These are phyloP conservation scores for Phytophthora vignae DNA, from an alignment of 352 stramenopile genomes.

Conservation along the genomic window DNA sequence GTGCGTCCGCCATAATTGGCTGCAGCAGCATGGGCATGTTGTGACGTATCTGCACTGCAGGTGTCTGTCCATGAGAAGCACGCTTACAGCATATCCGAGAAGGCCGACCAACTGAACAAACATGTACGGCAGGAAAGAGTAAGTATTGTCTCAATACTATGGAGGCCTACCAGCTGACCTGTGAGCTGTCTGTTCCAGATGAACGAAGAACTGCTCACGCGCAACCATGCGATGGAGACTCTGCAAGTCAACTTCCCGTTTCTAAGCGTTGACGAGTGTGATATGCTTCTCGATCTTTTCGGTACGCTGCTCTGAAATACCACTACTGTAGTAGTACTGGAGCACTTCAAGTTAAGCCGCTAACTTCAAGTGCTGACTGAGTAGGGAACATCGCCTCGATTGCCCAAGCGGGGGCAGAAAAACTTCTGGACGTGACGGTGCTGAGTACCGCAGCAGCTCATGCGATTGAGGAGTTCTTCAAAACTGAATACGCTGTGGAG, in stretches of 20 bases:
- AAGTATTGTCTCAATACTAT: neutral
- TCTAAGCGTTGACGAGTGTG: slow-evolving; percentile 65
- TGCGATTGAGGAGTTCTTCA: slow-evolving; percentile 80
- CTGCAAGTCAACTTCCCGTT: slow-evolving; percentile 68
- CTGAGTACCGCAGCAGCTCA: slow-evolving; percentile 62
- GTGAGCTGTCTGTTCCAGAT: slow-evolving; percentile 39
- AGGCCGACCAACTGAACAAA: slow-evolving; percentile 49
- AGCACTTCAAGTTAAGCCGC: neutral
- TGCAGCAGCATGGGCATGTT: neutral
- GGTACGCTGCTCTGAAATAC: slow-evolving; percentile 37
- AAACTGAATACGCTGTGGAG: slow-evolving; percentile 70
- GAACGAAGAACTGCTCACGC: slow-evolving; percentile 51
- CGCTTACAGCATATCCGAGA: slow-evolving; percentile 50
- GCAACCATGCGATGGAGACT: slow-evolving; percentile 52
- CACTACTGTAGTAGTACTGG: neutral
- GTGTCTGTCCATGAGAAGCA: slow-evolving; percentile 68
- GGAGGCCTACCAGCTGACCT: neutral
- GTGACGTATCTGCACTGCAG: slow-evolving; percentile 28
- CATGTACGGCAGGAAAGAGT: slow-evolving; percentile 35
- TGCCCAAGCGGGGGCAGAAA: slow-evolving; percentile 50
- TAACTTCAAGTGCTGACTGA: neutral
- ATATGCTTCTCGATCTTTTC: slow-evolving; percentile 85
- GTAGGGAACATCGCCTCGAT: slow-evolving; percentile 63
- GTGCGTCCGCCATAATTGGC: slow-evolving; percentile 23
- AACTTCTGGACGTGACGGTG: slow-evolving; percentile 73